Evolutionary conservation across 2,329 filamentous ascomycete genomes (phyloP).

Genomic region (Xylariales sp.): DNA sequence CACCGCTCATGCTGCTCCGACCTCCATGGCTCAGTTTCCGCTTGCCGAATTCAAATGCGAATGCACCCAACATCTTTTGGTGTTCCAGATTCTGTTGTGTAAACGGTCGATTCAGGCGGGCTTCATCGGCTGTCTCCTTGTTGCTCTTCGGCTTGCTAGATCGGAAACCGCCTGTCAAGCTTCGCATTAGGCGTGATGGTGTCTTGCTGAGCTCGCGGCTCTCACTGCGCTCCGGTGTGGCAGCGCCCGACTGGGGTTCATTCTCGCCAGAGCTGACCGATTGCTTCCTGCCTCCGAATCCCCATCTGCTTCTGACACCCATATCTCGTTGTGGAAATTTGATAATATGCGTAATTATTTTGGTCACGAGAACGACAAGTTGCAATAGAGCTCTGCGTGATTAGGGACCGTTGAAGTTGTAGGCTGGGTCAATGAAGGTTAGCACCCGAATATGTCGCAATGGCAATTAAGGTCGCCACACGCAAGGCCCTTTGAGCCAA

Average conservation of each 20-base stretch:
- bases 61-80: constrained; percentile 23
- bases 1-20: constrained; percentile 17
- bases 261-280: constrained; percentile 16
- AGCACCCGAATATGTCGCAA: too few relatives aligned
- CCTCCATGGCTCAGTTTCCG: constrained; percentile 15
- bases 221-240: constrained; percentile 14
- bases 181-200: constrained; percentile 14
- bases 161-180: constrained; percentile 15
- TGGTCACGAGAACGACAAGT: too few relatives aligned
- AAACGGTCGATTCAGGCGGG: constrained; percentile 24
- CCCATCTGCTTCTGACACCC: constrained; percentile 17
- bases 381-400: too few relatives aligned
- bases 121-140: constrained; percentile 2
- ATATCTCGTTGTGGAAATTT: too few relatives aligned
- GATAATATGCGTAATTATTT: too few relatives aligned
- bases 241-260: constrained; percentile 13
- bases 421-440: too few relatives aligned
- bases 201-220: constrained; percentile 13
- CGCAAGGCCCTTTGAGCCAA: too few relatives aligned
- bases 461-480: too few relatives aligned
- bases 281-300: constrained; percentile 14
- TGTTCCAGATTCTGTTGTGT: constrained; percentile 27
- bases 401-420: too few relatives aligned
- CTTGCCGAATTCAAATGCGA: constrained; percentile 23
- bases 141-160: constrained; percentile 12